Conservation (phyloP, 805 yeast species). For the Sugiyamaella floridensis region DNA sequence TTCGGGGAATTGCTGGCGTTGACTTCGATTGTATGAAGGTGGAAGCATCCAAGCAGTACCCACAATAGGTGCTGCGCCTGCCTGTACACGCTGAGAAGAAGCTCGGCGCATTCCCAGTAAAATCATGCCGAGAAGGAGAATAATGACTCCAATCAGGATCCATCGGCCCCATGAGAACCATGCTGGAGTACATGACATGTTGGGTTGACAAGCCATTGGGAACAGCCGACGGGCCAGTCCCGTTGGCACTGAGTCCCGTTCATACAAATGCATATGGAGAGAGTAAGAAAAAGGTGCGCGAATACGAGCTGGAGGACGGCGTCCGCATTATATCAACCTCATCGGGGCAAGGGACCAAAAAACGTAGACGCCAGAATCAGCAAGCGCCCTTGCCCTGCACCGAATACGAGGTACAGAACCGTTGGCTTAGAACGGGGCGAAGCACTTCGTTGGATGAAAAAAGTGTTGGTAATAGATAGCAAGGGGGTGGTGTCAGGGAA, state of each 20-base stretch:
- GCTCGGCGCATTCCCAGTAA: slow-evolving; percentile 21
- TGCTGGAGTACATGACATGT: not conserved
- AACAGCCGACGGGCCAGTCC: not conserved
- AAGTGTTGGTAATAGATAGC: too few relatives aligned
- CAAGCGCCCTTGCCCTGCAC: too few relatives aligned
- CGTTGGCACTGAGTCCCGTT: not conserved
- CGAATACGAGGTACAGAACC: too few relatives aligned
- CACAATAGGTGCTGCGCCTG: slow-evolving; percentile 50
- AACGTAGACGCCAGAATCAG: not conserved
- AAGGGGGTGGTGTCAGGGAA: too few relatives aligned
- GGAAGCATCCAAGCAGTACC: slow-evolving; percentile 89
- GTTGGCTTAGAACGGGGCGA: too few relatives aligned
- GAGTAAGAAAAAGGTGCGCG: not conserved
- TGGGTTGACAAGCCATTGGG: not conserved
- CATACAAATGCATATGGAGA: not conserved
- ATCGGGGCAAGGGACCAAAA: not conserved
- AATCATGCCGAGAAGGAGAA: slow-evolving; percentile 19
- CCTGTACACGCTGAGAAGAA: slow-evolving; percentile 22
- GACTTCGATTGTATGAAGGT: slow-evolving; percentile 57
- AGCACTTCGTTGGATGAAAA: too few relatives aligned
- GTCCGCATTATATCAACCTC: not conserved
- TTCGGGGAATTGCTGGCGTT: slow-evolving; percentile 41
- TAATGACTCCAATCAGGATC: slow-evolving; percentile 27
- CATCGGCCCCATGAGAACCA: slow-evolving; percentile 34
- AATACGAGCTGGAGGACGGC: not conserved